These are phyloP conservation scores for Cladophialophora immunda DNA, from an alignment of 2,329 filamentous ascomycete species.

Conservation along the genomic window DNA sequence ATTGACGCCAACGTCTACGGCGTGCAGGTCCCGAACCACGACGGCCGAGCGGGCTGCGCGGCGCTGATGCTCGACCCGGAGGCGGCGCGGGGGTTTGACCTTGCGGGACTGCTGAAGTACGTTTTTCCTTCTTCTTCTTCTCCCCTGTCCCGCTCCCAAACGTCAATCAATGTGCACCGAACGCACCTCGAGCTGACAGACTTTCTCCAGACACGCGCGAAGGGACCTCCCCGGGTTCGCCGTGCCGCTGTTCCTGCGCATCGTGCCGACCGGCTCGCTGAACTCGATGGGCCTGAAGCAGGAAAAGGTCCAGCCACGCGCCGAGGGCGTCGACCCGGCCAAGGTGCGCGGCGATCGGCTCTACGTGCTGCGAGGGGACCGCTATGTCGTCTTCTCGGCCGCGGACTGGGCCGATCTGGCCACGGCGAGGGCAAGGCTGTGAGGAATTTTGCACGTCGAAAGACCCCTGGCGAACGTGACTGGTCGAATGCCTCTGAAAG, in stretches of 20 bases:
- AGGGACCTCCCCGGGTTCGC: conserved; percentile 74
- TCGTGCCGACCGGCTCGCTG: conserved; percentile 63
- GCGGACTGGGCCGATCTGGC: not conserved
- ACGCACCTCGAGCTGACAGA: too few species aligned
- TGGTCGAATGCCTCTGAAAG: too few species aligned
- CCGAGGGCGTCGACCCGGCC: conserved; percentile 32
- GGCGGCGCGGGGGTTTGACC: conserved; percentile 63
- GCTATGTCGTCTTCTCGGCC: not conserved
- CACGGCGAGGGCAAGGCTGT: not conserved
- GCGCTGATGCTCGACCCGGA: conserved; percentile 65
- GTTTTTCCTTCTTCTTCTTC: conserved; percentile 41
- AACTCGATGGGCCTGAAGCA: conserved; percentile 81
- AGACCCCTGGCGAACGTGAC: too few species aligned
- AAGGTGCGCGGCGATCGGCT: not conserved
- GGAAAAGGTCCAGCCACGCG: conserved; percentile 72
- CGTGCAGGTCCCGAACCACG: conserved; percentile 78
- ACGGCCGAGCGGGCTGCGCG: conserved; percentile 85
- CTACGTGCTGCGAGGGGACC: not conserved
- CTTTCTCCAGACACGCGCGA: conserved; percentile 46
- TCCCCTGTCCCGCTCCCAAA: not conserved
- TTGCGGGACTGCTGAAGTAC: conserved; percentile 66
- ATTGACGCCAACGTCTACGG: conserved; percentile 87
- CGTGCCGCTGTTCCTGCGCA: conserved; percentile 75
- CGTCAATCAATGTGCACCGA: too few species aligned
- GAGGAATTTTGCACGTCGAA: not conserved